Base-by-base conservation (phyloP, 768 basidiomycete genomes). In the Phlegmacium glaucopus region DNA sequence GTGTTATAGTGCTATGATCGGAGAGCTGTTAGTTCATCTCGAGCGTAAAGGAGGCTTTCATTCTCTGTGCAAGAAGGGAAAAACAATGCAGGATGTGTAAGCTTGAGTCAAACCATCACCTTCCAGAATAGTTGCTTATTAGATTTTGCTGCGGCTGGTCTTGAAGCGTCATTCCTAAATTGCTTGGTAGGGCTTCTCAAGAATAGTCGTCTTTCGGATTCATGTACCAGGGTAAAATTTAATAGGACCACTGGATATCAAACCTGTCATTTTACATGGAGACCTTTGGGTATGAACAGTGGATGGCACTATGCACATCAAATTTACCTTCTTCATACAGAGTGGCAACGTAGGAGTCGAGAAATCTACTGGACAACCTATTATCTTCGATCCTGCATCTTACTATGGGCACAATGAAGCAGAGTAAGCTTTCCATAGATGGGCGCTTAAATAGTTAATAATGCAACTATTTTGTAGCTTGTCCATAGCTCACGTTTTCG, bases 361-460 rank as follows among this genome's bases (percentile, higher is more conserved):
- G 50, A 60, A 57, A 30, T 44, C 48, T 17, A 79, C 72, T 6
- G 78, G 76, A 4, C 62, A 80, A 44, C 85, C 89, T 1, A 66
- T 88, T 1, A 83, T 90, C 35, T 90, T 81, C 53, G 88, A 91
- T 56, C 87, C 88, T 3, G 81, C 87, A 3, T 86, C 85, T 4
- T 87, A 81, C 58, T 90, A 78, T 54, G 89, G 89, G 2, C 89
- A 90, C 56, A 83, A 83, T 50, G 89, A 91, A 67, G 83, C 84
- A 11, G 89, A 91, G 89, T 90, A 55, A 65, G 80, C 63, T 26
- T 34, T 34, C 32, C 32, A 34, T 34, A 2, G n/a, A 37, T 16
- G 15, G 13, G 15, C 25, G 15, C 9, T 11, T 16, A n/a, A 8
- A 11, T 0, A 17, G 28, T 16, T 11, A 39, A 13, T 27, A n/a